Evolutionary conservation across 768 basidiomycete species (phyloP).

Genomic region (Crassisporium funariophilum): DNA sequence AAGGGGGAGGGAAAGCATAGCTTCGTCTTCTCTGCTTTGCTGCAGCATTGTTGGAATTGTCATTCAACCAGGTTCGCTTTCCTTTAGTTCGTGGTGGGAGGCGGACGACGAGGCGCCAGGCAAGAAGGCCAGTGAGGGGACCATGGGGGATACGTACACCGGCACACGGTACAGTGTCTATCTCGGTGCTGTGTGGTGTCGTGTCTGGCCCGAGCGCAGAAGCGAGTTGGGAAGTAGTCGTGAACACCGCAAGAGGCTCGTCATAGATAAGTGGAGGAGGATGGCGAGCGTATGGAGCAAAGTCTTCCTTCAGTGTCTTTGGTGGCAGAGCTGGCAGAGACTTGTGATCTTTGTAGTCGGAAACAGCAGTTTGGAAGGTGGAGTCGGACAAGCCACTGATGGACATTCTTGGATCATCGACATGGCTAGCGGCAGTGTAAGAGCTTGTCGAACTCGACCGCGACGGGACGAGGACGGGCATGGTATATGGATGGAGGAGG

Average conservation of each 20-base stretch:
- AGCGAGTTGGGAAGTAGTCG: constrained; percentile 20
- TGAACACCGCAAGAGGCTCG: constrained; percentile 4
- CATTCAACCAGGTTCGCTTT: constrained; percentile 18
- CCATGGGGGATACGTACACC: constrained; percentile 33
- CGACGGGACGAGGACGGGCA: no score
- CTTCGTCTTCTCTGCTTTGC: constrained; percentile 3
- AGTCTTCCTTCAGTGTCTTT: constrained; percentile 3
- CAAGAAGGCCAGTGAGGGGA: constrained; percentile 29
- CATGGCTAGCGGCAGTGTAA: no score
- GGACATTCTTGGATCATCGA: no score
- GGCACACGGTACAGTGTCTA: constrained; percentile 33
- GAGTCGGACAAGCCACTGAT: constrained; percentile 12
- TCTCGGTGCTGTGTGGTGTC: constrained; percentile 27
- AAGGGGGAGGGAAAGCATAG: neutral
- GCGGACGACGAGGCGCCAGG: constrained; percentile 33
- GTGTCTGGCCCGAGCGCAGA: constrained; percentile 30
- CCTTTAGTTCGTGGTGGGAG: constrained; percentile 8
- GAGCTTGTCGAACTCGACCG: no score
- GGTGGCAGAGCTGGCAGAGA: constrained; percentile 3
- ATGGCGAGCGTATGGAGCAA: constrained; percentile 3
- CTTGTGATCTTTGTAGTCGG: constrained; percentile 8
- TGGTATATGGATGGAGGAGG: no score
- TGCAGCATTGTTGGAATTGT: neutral
- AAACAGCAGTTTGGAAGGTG: constrained; percentile 9
- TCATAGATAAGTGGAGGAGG: no score